Evolutionary conservation across 176 grass and related monocot species (phyloP).

Genomic region (Oropetium thomaeum): DNA sequence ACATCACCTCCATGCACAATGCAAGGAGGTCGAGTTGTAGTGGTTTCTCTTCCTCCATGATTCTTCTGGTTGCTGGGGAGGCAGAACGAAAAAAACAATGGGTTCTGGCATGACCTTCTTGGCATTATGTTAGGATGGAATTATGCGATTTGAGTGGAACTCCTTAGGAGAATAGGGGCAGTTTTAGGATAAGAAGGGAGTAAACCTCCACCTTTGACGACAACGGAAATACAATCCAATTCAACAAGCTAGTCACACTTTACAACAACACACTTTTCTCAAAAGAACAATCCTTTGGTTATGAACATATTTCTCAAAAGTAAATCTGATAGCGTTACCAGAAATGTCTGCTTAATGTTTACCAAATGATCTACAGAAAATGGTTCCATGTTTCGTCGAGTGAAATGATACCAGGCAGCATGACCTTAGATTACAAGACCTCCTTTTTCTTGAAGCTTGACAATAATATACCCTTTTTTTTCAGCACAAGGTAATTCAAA

Average conservation of each 20-base stretch:
- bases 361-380: no score
- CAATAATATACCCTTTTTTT: neutral
- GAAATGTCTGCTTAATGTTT: neutral
- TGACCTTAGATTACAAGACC: neutral
- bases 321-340: neutral
- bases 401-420: neutral
- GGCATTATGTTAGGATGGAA: neutral
- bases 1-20: conserved; percentile 34
- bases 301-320: neutral
- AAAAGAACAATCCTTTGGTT: neutral
- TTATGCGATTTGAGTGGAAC: neutral
- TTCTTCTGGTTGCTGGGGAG: no score
- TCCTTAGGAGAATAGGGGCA: neutral
- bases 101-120: neutral
- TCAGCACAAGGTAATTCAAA: conserved; percentile 5
- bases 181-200: neutral
- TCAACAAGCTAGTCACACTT: neutral
- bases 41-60: conserved; percentile 25
- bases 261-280: neutral
- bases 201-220: neutral
- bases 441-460: neutral
- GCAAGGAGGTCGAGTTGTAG: conserved; percentile 1
- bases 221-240: neutral
- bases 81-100: neutral
- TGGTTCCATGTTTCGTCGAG: neutral